phyloP scores from a whole-genome alignment of 768 basidiomycete genomes.

The Leccinum rimulosum region DNA sequence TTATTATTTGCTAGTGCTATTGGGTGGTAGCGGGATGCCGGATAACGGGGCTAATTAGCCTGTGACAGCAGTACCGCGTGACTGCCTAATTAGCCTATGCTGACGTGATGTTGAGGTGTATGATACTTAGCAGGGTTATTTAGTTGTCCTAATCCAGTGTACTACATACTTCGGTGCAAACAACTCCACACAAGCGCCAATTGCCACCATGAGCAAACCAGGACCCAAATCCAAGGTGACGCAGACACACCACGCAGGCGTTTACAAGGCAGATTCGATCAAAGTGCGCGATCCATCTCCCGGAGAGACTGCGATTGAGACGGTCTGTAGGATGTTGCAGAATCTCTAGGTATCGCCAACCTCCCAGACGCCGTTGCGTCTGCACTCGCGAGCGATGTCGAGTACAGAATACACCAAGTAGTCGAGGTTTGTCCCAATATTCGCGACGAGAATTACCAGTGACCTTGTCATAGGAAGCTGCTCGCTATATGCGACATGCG shows the following conservation, averaged over 20 bases:
- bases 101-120: too few species aligned
- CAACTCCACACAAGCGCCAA: neutral
- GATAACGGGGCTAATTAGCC: too few species aligned
- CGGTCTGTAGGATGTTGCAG: constrained; percentile 77
- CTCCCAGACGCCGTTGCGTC: constrained; percentile 79
- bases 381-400: constrained; percentile 91
- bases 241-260: constrained; percentile 53
- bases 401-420: constrained; percentile 94
- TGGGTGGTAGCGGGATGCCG: too few species aligned
- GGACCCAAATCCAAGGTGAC: constrained; percentile 44
- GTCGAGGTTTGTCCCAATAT: constrained; percentile 63
- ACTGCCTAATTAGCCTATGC: too few species aligned
- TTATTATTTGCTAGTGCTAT: too few species aligned
- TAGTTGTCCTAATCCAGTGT: neutral
- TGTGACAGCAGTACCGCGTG: too few species aligned
- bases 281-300: constrained; percentile 42
- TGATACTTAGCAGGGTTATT: neutral
- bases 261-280: constrained; percentile 62
- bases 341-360: constrained; percentile 73
- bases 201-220: constrained; percentile 38
- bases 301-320: constrained; percentile 8
- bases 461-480: constrained; percentile 61
- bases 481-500: constrained; percentile 95
- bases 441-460: neutral
- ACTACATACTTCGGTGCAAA: neutral